Base-by-base conservation (phyloP, 768 basidiomycete species). In the Neoboletus brunneissimus region DNA sequence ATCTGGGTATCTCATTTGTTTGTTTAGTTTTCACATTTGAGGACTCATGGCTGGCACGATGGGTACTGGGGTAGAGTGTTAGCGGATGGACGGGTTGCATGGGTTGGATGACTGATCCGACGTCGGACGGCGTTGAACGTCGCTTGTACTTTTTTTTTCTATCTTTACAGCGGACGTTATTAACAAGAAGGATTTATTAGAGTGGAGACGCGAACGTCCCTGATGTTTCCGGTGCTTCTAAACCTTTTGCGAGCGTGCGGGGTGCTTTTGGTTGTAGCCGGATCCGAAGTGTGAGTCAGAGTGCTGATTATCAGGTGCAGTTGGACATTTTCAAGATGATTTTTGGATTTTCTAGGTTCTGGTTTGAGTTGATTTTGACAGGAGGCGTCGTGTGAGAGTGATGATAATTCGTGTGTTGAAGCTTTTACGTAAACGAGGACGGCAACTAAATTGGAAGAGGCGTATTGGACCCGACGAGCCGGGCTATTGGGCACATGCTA, bases 101-200 rank as follows among this genome's bases (percentile, higher is more conserved):
- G 38, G 48, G 20, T 27, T 27, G 37, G 31, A 43, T 22, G 38
- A 25, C 34, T 41, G 48, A 56, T 60, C 49, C 27, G 56, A 59
- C 53, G 34, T 35, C 15, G 59, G 64, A 64, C 53, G 52, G 22
- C 35, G 46, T 56, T 44, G 56, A 49, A 44, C 64, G 49, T 56
- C 53, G 48, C 53, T 56, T 67, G 66, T 69, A 69, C 50, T 53
- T 47, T 57, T 49, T 32, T 43, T 22, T 23, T 15, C 5, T 29
- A 31, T 27, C 42, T 41, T 56, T 66, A 53, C 27, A 53, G 57
- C 9, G 61, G 67, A 67, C 66, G 45, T 25, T 56, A 47, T 60
- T 64, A 35, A 51, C 51, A 51, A 57, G 34, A 41, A 54, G 56
- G 57, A 62, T 54, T 56, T 55, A 32, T 57, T 57, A 51, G 53